phyloP scores from a whole-genome alignment of 805 yeast species.

The Candida maltosa region DNA sequence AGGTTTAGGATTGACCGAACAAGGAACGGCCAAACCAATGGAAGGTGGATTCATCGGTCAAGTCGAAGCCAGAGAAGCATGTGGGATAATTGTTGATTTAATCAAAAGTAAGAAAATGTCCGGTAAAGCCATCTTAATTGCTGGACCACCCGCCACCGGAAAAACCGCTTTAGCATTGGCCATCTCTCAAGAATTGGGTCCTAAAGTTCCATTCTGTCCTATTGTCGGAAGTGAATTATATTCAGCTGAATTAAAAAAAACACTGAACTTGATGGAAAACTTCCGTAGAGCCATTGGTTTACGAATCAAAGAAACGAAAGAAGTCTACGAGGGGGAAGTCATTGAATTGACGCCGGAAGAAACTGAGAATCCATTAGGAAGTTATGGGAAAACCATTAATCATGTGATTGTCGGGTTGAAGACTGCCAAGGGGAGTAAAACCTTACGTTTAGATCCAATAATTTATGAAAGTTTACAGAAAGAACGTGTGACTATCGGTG shows the following conservation, averaged over 20 bases:
- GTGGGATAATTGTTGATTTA: slow-evolving; percentile 91
- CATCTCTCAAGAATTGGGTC: slow-evolving; percentile 92
- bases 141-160: slow-evolving; percentile 99
- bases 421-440: slow-evolving; percentile 89
- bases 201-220: slow-evolving; percentile 96
- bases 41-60: slow-evolving; percentile 92
- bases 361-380: slow-evolving; percentile 94
- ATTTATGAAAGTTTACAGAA: slow-evolving; percentile 92
- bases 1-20: slow-evolving; percentile 91
- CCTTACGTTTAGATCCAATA: slow-evolving; percentile 83
- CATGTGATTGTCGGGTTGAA: slow-evolving; percentile 93
- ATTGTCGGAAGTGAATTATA: slow-evolving; percentile 92
- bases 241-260: slow-evolving; percentile 95
- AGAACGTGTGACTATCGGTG: slow-evolving; percentile 93
- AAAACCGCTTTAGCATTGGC: slow-evolving; percentile 97
- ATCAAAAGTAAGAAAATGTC: slow-evolving; percentile 90
- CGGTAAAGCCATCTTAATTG: slow-evolving; percentile 91
- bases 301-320: slow-evolving; percentile 94
- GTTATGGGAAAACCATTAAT: slow-evolving; percentile 93
- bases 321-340: slow-evolving; percentile 97
- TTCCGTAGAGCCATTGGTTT: slow-evolving; percentile 95
- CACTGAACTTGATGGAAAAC: slow-evolving; percentile 94
- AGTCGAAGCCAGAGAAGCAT: slow-evolving; percentile 77
- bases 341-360: slow-evolving; percentile 95
- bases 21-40: slow-evolving; percentile 74